Evolutionary conservation across 1,284 basidiomycete genomes (phyloP).

Genomic region (Anthracocystis setariae): DNA sequence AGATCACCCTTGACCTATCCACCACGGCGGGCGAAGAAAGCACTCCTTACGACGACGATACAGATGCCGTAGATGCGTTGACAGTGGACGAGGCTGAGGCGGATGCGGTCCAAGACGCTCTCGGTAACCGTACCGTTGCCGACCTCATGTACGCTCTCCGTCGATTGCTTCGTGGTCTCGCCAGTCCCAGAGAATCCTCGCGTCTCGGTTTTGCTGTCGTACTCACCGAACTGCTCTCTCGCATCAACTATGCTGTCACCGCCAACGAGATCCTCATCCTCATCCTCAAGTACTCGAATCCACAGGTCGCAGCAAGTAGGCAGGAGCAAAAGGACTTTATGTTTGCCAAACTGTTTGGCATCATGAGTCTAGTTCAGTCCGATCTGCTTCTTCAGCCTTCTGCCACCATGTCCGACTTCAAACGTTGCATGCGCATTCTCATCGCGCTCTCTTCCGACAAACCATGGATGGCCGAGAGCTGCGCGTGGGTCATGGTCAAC

Average conservation of each 20-base stretch:
- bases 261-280: slow-evolving; percentile 68
- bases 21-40: slow-evolving; percentile 67
- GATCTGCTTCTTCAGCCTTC: slow-evolving; percentile 76
- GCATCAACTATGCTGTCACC: slow-evolving; percentile 79
- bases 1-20: slow-evolving; percentile 42
- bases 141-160: slow-evolving; percentile 70
- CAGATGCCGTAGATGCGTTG: slow-evolving; percentile 7
- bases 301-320: slow-evolving; percentile 73
- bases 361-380: slow-evolving; percentile 71
- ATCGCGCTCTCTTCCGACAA: slow-evolving; percentile 81
- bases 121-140: slow-evolving; percentile 72
- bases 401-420: slow-evolving; percentile 73
- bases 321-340: slow-evolving; percentile 91
- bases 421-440: slow-evolving; percentile 76
- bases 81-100: slow-evolving; percentile 36
- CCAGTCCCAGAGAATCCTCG: slow-evolving; percentile 90
- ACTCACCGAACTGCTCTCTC: slow-evolving; percentile 88
- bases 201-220: slow-evolving; percentile 94
- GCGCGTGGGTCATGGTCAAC: slow-evolving; percentile 77
- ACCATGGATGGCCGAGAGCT: slow-evolving; percentile 89
- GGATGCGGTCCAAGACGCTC: slow-evolving; percentile 70
- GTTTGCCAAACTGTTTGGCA: slow-evolving; percentile 91
- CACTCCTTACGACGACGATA: slow-evolving; percentile 54
- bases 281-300: slow-evolving; percentile 56
- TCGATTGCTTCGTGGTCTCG: slow-evolving; percentile 75